A percentile compares a stretch with the other conserved stretches of the same genome.
Evolutionary conservation across 2,329 filamentous ascomycete species (phyloP).

Genomic region (Clonostachys chloroleuca): DNA sequence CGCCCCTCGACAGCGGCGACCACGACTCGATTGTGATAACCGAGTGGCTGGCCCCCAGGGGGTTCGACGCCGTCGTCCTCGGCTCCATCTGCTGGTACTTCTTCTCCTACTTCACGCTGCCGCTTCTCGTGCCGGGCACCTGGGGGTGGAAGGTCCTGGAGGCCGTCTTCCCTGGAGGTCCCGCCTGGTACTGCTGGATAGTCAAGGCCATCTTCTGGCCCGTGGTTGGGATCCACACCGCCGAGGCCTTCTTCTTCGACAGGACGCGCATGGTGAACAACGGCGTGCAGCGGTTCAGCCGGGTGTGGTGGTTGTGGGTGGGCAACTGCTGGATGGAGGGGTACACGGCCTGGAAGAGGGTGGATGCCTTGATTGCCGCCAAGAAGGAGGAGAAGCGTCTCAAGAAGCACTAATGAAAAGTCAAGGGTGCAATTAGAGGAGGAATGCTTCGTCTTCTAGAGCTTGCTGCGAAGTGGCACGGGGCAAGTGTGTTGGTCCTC

Average conservation of each 20-base stretch:
- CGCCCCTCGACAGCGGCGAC: slow-evolving; percentile 31
- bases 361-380: slow-evolving; percentile 41
- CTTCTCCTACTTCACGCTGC: slow-evolving; percentile 37
- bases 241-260: slow-evolving; percentile 56
- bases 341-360: slow-evolving; percentile 38
- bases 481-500: too few relatives aligned
- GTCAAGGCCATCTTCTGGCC: slow-evolving; percentile 53
- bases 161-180: slow-evolving; percentile 50
- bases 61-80: slow-evolving; percentile 48
- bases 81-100: slow-evolving; percentile 49
- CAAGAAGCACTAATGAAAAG: slow-evolving; percentile 28
- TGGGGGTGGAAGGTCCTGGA: slow-evolving; percentile 44
- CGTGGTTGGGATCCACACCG: slow-evolving; percentile 59
- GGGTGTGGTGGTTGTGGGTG: slow-evolving; percentile 54
- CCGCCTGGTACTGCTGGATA: slow-evolving; percentile 51
- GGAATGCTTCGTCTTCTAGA: background rate
- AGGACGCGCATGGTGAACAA: slow-evolving; percentile 38
- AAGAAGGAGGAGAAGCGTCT: slow-evolving; percentile 31
- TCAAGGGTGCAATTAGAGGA: background rate
- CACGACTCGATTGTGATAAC: slow-evolving; percentile 40
- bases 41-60: slow-evolving; percentile 31
- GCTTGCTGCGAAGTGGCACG: background rate
- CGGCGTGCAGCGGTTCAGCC: slow-evolving; percentile 36
- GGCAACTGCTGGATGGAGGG: slow-evolving; percentile 50
- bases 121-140: slow-evolving; percentile 48